These are phyloP conservation scores for Xanthoceras sorbifolium DNA, from an alignment of 345 rosid species.

Conservation along the genomic window DNA sequence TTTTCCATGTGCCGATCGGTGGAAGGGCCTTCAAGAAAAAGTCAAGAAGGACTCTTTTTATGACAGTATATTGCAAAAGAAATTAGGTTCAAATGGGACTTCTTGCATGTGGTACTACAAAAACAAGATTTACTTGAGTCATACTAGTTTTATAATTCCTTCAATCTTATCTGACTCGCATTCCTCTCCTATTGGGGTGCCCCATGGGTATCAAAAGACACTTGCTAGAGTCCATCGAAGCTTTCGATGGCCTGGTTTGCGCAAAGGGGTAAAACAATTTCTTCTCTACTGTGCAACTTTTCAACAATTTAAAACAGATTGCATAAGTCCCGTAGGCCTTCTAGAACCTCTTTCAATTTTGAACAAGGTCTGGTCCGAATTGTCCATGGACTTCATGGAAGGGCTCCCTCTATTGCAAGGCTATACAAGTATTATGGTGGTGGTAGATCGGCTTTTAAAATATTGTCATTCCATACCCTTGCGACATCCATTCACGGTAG, in stretches of 20 bases:
- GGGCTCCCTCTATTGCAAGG: background rate
- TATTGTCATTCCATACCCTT: background rate
- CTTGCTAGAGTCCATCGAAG: no score
- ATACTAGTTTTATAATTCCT: no score
- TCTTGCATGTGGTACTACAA: no score
- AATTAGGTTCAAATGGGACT: no score
- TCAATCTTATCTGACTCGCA: no score
- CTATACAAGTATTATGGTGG: background rate
- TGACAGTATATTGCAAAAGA: no score
- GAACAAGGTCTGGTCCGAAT: background rate
- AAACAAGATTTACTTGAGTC: no score
- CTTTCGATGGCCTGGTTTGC: background rate
- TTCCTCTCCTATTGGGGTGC: no score
- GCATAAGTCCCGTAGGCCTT: background rate
- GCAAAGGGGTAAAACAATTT: background rate
- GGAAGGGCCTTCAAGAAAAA: no score
- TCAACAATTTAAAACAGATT: background rate
- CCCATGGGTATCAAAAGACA: background rate
- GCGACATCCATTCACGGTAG: background rate
- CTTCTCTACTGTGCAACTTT: background rate
- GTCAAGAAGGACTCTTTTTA: no score
- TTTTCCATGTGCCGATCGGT: no score
- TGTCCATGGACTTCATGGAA: background rate
- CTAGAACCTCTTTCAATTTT: background rate
- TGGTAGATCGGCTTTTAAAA: background rate